Conservation (phyloP, 2,329 filamentous ascomycete genomes). For the Microcyclospora tardicrescens region DNA sequence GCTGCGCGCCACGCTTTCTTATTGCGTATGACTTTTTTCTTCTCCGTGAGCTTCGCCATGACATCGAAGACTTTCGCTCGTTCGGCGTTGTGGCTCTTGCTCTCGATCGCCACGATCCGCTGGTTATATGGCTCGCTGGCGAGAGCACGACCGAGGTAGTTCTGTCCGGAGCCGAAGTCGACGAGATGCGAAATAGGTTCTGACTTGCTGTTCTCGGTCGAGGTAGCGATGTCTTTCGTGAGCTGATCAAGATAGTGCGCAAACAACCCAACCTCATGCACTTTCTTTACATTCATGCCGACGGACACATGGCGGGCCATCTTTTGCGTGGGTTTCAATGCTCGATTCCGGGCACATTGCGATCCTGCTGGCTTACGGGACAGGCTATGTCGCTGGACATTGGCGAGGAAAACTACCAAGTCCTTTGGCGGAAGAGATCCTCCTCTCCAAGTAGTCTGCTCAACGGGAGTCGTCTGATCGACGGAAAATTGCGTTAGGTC, state of each 20-base stretch:
- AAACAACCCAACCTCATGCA: conserved; percentile 85
- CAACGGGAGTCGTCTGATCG: background rate
- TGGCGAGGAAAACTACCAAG: conserved; percentile 58
- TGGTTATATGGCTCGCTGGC: conserved; percentile 76
- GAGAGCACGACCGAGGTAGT: conserved; percentile 81
- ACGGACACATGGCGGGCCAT: conserved; percentile 62
- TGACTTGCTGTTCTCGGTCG: conserved; percentile 23
- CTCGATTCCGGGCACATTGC: conserved; percentile 19
- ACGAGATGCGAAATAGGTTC: conserved; percentile 65
- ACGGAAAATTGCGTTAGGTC: conserved; percentile 42
- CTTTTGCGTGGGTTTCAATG: conserved; percentile 31
- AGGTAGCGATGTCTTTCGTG: conserved; percentile 38
- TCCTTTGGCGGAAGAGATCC: conserved; percentile 40
- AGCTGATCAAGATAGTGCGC: conserved; percentile 70
- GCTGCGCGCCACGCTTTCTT: conserved; percentile 61
- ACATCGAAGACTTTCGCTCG: conserved; percentile 77
- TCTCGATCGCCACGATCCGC: conserved; percentile 82
- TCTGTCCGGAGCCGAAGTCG: conserved; percentile 93
- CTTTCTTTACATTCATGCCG: conserved; percentile 93
- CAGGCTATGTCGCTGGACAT: conserved; percentile 51
- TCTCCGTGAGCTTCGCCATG: conserved; percentile 62
- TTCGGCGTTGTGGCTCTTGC: conserved; percentile 70
- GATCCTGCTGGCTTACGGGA: conserved; percentile 41
- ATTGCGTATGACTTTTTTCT: conserved; percentile 61
- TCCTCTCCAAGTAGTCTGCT: conserved; percentile 27